phyloP scores from a whole-genome alignment of 352 stramenopile species.

The Bremia lactucae region DNA sequence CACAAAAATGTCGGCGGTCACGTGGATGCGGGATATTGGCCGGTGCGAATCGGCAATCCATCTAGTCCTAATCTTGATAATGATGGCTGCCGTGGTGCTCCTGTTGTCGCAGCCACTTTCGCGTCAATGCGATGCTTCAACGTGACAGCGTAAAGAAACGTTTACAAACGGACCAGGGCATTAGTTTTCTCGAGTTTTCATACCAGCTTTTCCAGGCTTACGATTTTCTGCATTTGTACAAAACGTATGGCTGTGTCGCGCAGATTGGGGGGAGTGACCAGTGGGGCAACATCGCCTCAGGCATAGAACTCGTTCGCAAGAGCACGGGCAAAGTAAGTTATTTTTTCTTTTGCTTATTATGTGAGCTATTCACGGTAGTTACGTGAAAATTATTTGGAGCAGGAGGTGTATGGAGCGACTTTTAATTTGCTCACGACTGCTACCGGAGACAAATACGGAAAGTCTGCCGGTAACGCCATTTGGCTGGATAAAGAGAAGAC shows the following conservation, averaged over 20 bases:
- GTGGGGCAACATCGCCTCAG: conserved; percentile 99
- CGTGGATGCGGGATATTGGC: conserved; percentile 96
- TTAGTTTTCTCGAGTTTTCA: conserved; percentile 99
- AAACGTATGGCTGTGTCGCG: conserved; percentile 83
- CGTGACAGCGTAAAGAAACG: conserved; percentile 97
- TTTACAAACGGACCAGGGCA: conserved; percentile 88
- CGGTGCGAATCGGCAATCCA: conserved; percentile 17
- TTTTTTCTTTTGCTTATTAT: conserved; percentile 2
- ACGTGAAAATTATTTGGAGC: background rate
- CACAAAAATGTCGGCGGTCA: conserved; percentile 87
- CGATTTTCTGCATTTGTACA: conserved; percentile 96
- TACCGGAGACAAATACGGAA: conserved; percentile 98
- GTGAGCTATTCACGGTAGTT: background rate
- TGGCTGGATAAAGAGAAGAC: conserved; percentile 95
- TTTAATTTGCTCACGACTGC: conserved; percentile 94
- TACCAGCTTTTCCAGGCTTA: conserved; percentile 99
- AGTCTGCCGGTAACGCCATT: conserved; percentile 95
- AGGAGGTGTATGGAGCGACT: conserved; percentile 91
- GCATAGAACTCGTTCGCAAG: conserved; percentile 93
- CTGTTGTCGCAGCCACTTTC: conserved; percentile 74
- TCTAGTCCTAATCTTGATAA: background rate
- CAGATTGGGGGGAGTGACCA: conserved; percentile 99
- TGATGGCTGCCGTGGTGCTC: background rate
- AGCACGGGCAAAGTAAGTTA: conserved; percentile 51
- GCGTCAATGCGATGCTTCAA: conserved; percentile 97